phyloP scores from a whole-genome alignment of 75 land plant species.

The Isoetes taiwanensis region DNA sequence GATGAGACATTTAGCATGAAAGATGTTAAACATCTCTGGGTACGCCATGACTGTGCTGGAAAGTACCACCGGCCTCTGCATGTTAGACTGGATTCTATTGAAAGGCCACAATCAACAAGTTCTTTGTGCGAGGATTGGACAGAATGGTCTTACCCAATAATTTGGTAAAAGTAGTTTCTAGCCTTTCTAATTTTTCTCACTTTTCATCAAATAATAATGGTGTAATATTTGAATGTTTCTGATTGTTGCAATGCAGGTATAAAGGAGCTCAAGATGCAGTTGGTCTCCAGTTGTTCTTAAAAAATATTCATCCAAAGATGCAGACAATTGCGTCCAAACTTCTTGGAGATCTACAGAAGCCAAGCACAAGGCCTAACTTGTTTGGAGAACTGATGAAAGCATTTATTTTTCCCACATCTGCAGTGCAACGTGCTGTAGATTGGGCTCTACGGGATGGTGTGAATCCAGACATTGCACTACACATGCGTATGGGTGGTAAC shows the following conservation, averaged over 20 bases:
- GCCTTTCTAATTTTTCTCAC: background rate
- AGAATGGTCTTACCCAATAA: conserved; percentile 56
- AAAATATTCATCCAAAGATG: conserved; percentile 62
- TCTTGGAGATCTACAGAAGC: conserved; percentile 40
- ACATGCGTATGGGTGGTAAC: conserved; percentile 73
- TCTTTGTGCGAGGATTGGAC: conserved; percentile 86
- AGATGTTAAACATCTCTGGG: conserved; percentile 86
- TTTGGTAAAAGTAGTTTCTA: conserved; percentile 44
- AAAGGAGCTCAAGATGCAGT: conserved; percentile 76
- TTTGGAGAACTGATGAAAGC: conserved; percentile 76
- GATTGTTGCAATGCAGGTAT: conserved; percentile 35
- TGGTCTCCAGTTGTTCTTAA: conserved; percentile 74
- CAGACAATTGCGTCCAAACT: conserved; percentile 40
- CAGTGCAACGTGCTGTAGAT: conserved; percentile 51
- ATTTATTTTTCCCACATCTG: conserved; percentile 44
- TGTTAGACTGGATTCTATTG: conserved; percentile 69
- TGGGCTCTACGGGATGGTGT: conserved; percentile 47
- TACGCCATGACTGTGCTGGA: conserved; percentile 39
- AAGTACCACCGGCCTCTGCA: conserved; percentile 41
- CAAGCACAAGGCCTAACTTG: conserved; percentile 47
- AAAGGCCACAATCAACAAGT: conserved; percentile 47
- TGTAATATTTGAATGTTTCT: background rate
- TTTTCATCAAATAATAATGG: background rate
- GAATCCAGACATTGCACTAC: conserved; percentile 73
- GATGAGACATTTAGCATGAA: conserved; percentile 49